A percentile compares a stretch with the other conserved stretches of the same genome.
phyloP scores from a whole-genome alignment of 177 flowering plant genomes.

The Vitis hybrid region DNA sequence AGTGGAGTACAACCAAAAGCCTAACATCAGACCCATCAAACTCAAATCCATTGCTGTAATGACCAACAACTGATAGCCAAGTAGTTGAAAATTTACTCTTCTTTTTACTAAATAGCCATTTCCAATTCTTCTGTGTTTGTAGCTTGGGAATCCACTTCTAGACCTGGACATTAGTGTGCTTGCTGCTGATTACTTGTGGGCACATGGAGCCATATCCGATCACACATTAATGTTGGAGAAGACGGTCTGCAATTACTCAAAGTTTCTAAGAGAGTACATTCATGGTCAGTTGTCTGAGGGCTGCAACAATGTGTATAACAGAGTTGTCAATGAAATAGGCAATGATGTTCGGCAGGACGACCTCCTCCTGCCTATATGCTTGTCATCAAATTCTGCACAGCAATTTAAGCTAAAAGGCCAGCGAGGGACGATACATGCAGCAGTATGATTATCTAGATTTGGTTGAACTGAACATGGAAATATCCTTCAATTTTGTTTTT shows the following conservation, averaged over 20 bases:
- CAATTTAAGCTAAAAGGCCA: no score
- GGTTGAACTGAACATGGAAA: no score
- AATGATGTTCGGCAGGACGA: slow-evolving; percentile 17
- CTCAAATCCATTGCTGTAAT: slow-evolving; percentile 42
- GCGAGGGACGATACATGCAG: no score
- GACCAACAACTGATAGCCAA: neutral
- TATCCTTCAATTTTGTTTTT: no score
- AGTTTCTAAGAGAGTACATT: slow-evolving; percentile 15
- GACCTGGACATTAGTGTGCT: slow-evolving; percentile 36
- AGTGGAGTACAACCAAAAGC: slow-evolving; percentile 33
- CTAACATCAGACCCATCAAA: slow-evolving; percentile 30
- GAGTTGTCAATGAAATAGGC: slow-evolving; percentile 27
- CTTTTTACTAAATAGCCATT: no score
- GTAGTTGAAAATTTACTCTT: no score
- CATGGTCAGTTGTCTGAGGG: slow-evolving; percentile 22
- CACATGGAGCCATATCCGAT: neutral
- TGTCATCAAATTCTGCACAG: neutral
- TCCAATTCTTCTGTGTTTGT: neutral
- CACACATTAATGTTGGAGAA: slow-evolving; percentile 21
- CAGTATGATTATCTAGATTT: no score
- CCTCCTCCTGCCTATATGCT: slow-evolving; percentile 28
- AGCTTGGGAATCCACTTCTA: slow-evolving; percentile 46
- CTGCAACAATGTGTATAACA: slow-evolving; percentile 27
- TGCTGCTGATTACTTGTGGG: slow-evolving; percentile 33
- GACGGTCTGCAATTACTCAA: slow-evolving; percentile 38